These are phyloP conservation scores for Diplosphaera chodatii DNA, from an alignment of 139 green algal species.

Conservation along the genomic window DNA sequence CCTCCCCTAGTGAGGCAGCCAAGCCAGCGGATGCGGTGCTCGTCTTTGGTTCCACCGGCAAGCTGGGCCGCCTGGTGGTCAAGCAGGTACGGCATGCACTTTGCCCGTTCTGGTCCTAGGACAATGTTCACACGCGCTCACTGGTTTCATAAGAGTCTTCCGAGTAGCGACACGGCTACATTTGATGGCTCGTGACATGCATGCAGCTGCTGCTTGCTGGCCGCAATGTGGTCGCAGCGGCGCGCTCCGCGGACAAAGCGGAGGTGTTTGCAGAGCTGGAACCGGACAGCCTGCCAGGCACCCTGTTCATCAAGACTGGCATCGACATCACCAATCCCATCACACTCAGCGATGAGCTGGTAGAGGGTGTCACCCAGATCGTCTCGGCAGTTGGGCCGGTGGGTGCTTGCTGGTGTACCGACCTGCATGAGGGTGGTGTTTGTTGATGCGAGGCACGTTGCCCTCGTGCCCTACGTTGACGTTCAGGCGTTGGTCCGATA, in stretches of 20 bases:
- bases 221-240: slow-evolving; percentile 67
- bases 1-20: slow-evolving; percentile 6
- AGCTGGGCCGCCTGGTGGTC: slow-evolving; percentile 55
- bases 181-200: no score
- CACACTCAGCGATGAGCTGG: slow-evolving; percentile 54
- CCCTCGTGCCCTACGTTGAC: no score
- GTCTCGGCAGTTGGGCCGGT: slow-evolving; percentile 49
- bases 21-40: slow-evolving; percentile 66
- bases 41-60: slow-evolving; percentile 72
- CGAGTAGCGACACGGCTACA: no score
- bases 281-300: slow-evolving; percentile 34
- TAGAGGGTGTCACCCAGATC: slow-evolving; percentile 68
- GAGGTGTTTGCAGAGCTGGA: slow-evolving; percentile 28
- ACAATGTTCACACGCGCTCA: no score
- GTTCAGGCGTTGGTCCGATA: no score
- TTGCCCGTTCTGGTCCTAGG: no score
- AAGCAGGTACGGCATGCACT: slow-evolving; percentile 45
- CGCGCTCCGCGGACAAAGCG: slow-evolving; percentile 38
- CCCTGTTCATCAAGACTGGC: slow-evolving; percentile 55
- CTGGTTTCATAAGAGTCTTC: no score
- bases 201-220: slow-evolving; percentile 50
- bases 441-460: no score
- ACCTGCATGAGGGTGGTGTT: no score
- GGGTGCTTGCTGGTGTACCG: no score
- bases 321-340: slow-evolving; percentile 63